A percentile compares a stretch with the other conserved stretches of the same genome.
These are phyloP conservation scores for Pseudopithomyces chartarum DNA, from an alignment of 2,329 filamentous ascomycete species.

Conservation along the genomic window DNA sequence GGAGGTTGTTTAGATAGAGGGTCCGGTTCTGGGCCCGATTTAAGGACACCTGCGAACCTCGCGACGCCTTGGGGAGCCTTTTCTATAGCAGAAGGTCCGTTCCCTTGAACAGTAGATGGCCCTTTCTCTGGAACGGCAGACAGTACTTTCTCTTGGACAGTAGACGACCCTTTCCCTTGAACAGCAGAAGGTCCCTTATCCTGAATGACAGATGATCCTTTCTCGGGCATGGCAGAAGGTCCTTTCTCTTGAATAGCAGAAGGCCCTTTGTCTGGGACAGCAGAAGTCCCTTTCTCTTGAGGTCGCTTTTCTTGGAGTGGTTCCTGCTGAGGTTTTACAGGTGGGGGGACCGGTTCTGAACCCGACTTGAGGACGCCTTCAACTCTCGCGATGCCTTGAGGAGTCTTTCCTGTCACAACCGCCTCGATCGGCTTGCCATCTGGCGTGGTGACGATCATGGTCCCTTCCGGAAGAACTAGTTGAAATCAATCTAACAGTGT, in stretches of 20 bases:
- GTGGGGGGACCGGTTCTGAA: neutral
- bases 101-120: no score
- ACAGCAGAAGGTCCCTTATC: no score
- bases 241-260: no score
- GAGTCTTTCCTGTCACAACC: slow-evolving; percentile 7
- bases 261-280: no score
- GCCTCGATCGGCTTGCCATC: slow-evolving; percentile 12
- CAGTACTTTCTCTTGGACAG: no score
- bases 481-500: neutral
- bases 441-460: slow-evolving; percentile 19
- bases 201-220: no score
- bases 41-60: slow-evolving; percentile 8
- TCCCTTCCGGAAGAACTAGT: slow-evolving; percentile 11
- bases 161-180: no score
- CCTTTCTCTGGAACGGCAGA: no score
- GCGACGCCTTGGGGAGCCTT: slow-evolving; percentile 10
- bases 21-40: slow-evolving; percentile 7
- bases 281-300: neutral
- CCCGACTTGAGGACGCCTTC: slow-evolving; percentile 12
- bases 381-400: slow-evolving; percentile 9
- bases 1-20: neutral
- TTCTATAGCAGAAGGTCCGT: no score
- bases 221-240: no score
- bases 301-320: no score
- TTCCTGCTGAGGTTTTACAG: neutral